Percentiles rank a stretch among this genome's conserved stretches.
These are phyloP conservation scores for Chimonanthus praecox DNA, from an alignment of 164 flowering plant genomes.

Conservation along the genomic window DNA sequence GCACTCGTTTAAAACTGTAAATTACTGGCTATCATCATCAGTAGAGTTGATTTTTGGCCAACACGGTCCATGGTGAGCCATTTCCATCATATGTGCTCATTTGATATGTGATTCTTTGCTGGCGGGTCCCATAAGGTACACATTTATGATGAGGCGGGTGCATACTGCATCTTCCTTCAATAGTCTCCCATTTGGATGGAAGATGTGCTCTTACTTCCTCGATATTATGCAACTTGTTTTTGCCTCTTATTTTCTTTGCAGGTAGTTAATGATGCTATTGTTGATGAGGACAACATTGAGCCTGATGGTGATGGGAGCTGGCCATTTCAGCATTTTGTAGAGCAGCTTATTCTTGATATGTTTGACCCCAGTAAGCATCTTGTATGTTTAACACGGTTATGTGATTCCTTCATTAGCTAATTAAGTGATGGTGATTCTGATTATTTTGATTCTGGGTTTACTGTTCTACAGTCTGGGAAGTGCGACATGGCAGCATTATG, in stretches of 20 bases:
- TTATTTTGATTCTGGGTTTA: background rate
- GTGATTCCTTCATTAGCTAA: slow-evolving; percentile 8
- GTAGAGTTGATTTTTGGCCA: no score
- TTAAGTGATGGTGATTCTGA: slow-evolving; percentile 5
- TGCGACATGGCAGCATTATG: slow-evolving; percentile 97
- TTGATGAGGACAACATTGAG: slow-evolving; percentile 56
- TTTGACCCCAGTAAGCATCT: slow-evolving; percentile 76
- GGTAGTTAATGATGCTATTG: slow-evolving; percentile 36
- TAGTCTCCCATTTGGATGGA: no score
- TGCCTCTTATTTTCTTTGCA: slow-evolving; percentile 16
- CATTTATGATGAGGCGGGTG: no score
- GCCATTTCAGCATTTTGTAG: slow-evolving; percentile 86
- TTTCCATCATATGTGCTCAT: no score
- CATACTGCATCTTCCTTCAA: no score
- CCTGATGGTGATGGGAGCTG: slow-evolving; percentile 69
- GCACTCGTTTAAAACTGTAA: no score
- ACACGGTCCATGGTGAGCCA: no score
- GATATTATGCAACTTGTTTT: background rate
- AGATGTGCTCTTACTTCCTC: no score
- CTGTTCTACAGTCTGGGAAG: slow-evolving; percentile 77
- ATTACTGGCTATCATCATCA: no score
- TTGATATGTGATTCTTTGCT: no score
- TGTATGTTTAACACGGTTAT: slow-evolving; percentile 6
- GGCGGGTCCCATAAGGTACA: no score
- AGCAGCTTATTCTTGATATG: slow-evolving; percentile 85